Conservation (phyloP, 257 asterid species). For the Scutellaria galericulata region DNA sequence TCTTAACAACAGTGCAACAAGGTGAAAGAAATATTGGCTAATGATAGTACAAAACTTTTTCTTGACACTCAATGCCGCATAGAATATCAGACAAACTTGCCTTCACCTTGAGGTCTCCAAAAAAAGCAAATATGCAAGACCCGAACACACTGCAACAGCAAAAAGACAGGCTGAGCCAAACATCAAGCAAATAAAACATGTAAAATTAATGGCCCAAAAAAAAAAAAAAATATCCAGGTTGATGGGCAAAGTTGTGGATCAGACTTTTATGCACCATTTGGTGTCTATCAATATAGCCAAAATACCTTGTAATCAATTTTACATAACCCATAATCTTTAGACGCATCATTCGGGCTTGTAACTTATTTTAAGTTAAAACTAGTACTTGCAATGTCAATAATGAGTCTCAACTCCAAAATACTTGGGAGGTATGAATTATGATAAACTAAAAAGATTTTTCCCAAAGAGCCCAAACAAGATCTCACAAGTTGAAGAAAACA, state of each 20-base stretch:
- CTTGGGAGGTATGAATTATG: no score
- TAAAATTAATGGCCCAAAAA: not conserved
- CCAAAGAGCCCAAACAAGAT: not conserved
- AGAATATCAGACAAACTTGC: constrained; percentile 9
- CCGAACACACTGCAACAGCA: constrained; percentile 19
- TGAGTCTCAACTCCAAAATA: no score
- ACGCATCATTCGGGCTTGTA: not conserved
- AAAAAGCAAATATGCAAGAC: not conserved
- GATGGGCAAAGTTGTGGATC: not conserved
- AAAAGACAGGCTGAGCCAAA: not conserved
- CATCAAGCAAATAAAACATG: not conserved
- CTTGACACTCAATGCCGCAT: not conserved
- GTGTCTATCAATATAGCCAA: not conserved
- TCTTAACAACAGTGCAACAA: constrained; percentile 20
- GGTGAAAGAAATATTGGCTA: constrained; percentile 21
- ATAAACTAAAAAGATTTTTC: not conserved
- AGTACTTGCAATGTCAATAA: no score
- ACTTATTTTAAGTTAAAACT: no score
- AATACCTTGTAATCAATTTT: not conserved
- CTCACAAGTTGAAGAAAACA: not conserved
- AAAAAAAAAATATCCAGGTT: not conserved
- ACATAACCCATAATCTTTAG: not conserved
- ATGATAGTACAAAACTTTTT: constrained; percentile 8
- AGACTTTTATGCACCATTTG: not conserved
- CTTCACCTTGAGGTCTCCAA: constrained; percentile 13